A percentile compares a stretch with the other conserved stretches of the same genome.
These are phyloP conservation scores for Chrysopogon serrulatus DNA, from an alignment of 176 grass and related monocot genomes.

Conservation along the genomic window DNA sequence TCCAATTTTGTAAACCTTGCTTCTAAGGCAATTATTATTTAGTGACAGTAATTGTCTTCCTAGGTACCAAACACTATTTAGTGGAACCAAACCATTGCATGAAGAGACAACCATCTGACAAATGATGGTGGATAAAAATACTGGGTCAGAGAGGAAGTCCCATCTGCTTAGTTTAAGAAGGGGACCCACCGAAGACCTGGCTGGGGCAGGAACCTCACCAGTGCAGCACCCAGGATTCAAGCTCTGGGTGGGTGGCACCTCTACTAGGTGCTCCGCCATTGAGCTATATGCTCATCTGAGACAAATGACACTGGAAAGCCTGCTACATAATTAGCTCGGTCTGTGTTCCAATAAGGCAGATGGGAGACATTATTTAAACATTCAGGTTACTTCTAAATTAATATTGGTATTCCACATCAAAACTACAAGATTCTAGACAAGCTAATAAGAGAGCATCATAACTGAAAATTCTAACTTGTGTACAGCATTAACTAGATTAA, in stretches of 20 bases:
- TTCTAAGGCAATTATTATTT: neutral
- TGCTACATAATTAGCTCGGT: neutral
- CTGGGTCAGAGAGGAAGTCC: neutral
- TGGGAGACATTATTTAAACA: neutral
- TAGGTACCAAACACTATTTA: neutral
- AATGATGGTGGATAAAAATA: neutral
- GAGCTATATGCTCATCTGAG: neutral
- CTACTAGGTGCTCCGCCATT: neutral
- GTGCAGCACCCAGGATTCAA: neutral
- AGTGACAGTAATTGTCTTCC: neutral
- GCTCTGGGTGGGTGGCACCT: neutral
- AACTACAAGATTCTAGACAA: neutral
- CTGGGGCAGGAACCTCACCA: neutral
- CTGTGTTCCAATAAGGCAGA: neutral
- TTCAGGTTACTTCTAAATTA: neutral
- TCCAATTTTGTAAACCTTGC: neutral
- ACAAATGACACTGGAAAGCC: neutral
- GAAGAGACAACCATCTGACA: neutral
- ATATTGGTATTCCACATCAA: neutral
- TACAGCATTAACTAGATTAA: neutral
- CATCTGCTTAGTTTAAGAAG: neutral
- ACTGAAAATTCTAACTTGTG: neutral
- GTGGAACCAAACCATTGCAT: neutral
- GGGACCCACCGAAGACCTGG: neutral
- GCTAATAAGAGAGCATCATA: neutral